A percentile compares a stretch with the other conserved stretches of the same genome.
phyloP scores from a whole-genome alignment of 139 green algal genomes.

The Raphidocelis subcapitata region DNA sequence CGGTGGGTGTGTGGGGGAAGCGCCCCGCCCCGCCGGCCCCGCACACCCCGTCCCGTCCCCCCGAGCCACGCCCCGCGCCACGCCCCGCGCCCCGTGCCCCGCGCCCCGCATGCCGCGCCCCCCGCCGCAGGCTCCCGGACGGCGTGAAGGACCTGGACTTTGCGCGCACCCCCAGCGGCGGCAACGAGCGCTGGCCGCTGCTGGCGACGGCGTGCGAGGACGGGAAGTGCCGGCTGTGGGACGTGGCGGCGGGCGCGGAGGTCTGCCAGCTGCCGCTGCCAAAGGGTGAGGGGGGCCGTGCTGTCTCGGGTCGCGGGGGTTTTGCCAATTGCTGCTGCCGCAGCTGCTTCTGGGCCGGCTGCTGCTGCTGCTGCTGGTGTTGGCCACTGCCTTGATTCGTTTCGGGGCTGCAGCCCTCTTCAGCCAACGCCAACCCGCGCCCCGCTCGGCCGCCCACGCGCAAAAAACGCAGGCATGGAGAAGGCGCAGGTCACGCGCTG shows the following conservation, averaged over 20 bases:
- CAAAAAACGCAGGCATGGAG: not conserved
- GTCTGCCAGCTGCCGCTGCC: slow-evolving; percentile 16
- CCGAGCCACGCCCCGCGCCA: not conserved
- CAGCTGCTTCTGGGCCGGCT: not conserved
- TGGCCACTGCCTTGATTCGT: not conserved
- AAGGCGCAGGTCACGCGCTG: not conserved
- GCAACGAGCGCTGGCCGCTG: not conserved
- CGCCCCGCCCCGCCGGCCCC: not conserved
- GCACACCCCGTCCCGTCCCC: not conserved
- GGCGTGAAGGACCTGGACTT: slow-evolving; percentile 30
- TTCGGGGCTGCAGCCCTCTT: not conserved
- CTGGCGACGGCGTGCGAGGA: slow-evolving; percentile 12
- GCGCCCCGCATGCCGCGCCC: not conserved
- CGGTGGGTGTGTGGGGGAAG: not conserved
- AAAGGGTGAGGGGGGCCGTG: slow-evolving; percentile 6
- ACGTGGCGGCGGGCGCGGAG: not conserved
- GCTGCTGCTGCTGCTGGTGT: not conserved
- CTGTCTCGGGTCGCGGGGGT: not conserved
- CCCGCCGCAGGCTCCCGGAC: slow-evolving; percentile 11
- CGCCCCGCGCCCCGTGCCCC: not conserved
- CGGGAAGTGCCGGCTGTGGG: slow-evolving; percentile 16
- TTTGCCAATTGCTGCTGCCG: not conserved
- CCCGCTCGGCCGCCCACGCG: not conserved
- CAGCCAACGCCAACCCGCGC: not conserved
- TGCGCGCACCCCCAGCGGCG: not conserved